These are phyloP conservation scores for Conticribra weissflogii DNA, from an alignment of 108 stramenopile genomes.

Conservation along the genomic window DNA sequence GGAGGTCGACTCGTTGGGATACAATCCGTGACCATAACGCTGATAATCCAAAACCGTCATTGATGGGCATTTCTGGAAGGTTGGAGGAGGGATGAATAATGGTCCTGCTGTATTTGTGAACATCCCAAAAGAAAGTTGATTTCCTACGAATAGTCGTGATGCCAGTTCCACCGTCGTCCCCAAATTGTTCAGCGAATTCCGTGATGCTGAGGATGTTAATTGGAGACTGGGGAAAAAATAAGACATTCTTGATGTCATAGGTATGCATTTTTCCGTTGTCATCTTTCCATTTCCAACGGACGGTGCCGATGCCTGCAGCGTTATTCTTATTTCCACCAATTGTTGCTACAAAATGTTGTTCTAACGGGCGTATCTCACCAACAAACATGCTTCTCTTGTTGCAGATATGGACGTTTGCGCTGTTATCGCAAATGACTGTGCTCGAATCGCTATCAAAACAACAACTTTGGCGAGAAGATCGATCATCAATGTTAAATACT, in stretches of 20 bases:
- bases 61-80: slow-evolving; percentile 13
- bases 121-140: slow-evolving; percentile 7
- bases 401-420: slow-evolving; percentile 16
- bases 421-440: slow-evolving; percentile 10
- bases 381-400: slow-evolving; percentile 2
- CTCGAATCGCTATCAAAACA: slow-evolving; percentile 1
- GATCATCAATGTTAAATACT: slow-evolving; percentile 9
- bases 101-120: not conserved
- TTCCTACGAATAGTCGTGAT: not conserved
- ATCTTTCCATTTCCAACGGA: not conserved
- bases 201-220: slow-evolving; percentile 13
- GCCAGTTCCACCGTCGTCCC: slow-evolving; percentile 7
- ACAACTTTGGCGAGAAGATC: not conserved
- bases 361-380: not conserved
- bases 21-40: not conserved
- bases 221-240: slow-evolving; percentile 6
- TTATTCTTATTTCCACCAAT: slow-evolving; percentile 8
- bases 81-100: slow-evolving; percentile 2
- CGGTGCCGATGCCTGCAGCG: not conserved
- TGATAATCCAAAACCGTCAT: not conserved
- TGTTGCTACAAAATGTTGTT: not conserved
- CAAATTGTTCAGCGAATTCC: slow-evolving; percentile 1
- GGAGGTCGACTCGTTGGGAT: not conserved
- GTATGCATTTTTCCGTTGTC: slow-evolving; percentile 2
- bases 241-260: not conserved